phyloP scores from a whole-genome alignment of 805 yeast genomes.

The Candida anglica region DNA sequence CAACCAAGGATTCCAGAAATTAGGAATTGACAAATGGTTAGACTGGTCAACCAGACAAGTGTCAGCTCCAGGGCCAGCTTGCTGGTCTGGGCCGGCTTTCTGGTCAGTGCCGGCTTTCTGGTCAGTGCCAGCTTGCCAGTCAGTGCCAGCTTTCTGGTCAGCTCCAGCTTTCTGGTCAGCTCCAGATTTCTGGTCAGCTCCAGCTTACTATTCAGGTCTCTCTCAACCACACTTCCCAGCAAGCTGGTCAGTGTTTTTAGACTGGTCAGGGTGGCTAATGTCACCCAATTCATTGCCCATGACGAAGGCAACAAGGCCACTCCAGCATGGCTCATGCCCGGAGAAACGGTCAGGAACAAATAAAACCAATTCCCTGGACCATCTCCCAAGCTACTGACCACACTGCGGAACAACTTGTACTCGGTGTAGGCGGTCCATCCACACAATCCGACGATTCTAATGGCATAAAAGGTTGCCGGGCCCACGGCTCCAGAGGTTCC shows the following conservation, averaged over 20 bases:
- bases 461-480: slow-evolving; percentile 45
- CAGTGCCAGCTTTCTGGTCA: not conserved
- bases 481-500: not conserved
- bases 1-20: slow-evolving; percentile 84
- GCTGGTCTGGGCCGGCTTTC: too few relatives aligned
- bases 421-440: slow-evolving; percentile 49
- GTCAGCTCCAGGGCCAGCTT: not conserved
- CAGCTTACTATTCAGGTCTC: not conserved
- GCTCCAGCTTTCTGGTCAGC: not conserved
- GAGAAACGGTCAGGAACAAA: slow-evolving; percentile 55
- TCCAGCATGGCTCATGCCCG: slow-evolving; percentile 89
- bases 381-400: slow-evolving; percentile 30
- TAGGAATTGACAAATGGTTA: slow-evolving; percentile 38
- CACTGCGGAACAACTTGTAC: slow-evolving; percentile 40
- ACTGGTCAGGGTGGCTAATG: slow-evolving; percentile 40
- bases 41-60: not conserved
- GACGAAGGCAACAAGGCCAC: slow-evolving; percentile 83
- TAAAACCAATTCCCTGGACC: slow-evolving; percentile 54
- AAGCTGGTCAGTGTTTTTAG: slow-evolving; percentile 16
- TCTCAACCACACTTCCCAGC: slow-evolving; percentile 1
- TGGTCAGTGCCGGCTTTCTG: not conserved
- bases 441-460: slow-evolving; percentile 40
- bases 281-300: slow-evolving; percentile 52
- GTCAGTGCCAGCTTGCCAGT: not conserved
- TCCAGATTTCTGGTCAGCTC: not conserved